A percentile compares a stretch with the other conserved stretches of the same genome.
Conservation (phyloP, 2,329 filamentous ascomycete species). For the Leptographium lundbergii region DNA sequence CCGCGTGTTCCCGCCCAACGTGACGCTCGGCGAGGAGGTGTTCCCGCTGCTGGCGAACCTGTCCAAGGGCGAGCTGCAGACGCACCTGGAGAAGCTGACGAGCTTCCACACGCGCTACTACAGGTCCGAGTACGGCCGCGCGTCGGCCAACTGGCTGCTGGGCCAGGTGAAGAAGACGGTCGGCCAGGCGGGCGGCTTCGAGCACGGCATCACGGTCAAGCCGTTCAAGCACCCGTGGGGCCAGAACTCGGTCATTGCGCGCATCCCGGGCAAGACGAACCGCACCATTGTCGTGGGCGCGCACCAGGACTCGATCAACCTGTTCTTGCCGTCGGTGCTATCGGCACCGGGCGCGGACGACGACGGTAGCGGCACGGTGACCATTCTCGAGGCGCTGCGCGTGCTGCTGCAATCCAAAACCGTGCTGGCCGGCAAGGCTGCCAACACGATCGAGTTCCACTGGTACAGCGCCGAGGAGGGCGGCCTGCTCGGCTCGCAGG, state of each 20-base stretch:
- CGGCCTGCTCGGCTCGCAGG: slow-evolving; percentile 76
- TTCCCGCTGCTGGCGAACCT: slow-evolving; percentile 54
- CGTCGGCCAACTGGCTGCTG: slow-evolving; percentile 83
- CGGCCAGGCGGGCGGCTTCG: slow-evolving; percentile 54
- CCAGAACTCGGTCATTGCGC: slow-evolving; percentile 83
- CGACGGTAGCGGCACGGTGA: slow-evolving; percentile 85
- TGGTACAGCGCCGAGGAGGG: slow-evolving; percentile 92
- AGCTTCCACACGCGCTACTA: slow-evolving; percentile 75
- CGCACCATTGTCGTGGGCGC: slow-evolving; percentile 82
- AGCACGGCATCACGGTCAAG: slow-evolving; percentile 53
- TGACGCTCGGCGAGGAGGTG: slow-evolving; percentile 49
- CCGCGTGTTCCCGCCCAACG: slow-evolving; percentile 29
- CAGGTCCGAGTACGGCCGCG: slow-evolving; percentile 59
- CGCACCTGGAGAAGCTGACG: slow-evolving; percentile 66
- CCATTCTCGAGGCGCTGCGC: slow-evolving; percentile 82
- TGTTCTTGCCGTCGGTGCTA: slow-evolving; percentile 73
- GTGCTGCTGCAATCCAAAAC: slow-evolving; percentile 63
- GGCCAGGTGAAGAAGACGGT: slow-evolving; percentile 62
- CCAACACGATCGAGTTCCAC: slow-evolving; percentile 91
- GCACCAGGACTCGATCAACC: slow-evolving; percentile 91
- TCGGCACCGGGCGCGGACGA: slow-evolving; percentile 90
- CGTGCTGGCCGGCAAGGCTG: slow-evolving; percentile 55
- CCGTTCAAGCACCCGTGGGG: slow-evolving; percentile 76
- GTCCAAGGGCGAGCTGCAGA: slow-evolving; percentile 61
- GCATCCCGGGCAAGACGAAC: slow-evolving; percentile 73